Percentiles rank a stretch among this genome's conserved stretches.
Evolutionary conservation across 495 filamentous ascomycete genomes (phyloP).

Genomic region (Cetradonia linearis): DNA sequence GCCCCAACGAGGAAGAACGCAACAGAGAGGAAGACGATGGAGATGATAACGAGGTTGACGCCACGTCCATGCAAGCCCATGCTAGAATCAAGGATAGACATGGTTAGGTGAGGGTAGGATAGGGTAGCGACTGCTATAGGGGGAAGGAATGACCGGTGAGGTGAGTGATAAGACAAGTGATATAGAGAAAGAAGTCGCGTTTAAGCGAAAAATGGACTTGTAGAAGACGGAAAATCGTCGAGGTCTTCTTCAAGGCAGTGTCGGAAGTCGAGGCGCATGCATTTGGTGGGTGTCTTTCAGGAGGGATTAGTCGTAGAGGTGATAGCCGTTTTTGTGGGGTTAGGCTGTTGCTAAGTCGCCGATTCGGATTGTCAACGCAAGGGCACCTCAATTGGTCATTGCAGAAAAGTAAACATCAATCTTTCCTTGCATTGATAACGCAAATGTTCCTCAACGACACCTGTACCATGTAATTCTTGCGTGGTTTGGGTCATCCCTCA

Average conservation of each 20-base stretch:
- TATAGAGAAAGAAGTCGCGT: neutral
- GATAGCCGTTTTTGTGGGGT: neutral
- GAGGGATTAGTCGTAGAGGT: neutral
- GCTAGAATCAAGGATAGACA: constrained; percentile 8
- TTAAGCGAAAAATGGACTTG: neutral
- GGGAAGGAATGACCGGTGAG: neutral
- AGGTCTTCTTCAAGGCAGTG: neutral
- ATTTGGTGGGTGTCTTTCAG: neutral
- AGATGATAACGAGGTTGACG: constrained; percentile 15
- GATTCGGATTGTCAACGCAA: neutral
- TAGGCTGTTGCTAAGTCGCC: neutral
- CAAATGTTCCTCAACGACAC: neutral
- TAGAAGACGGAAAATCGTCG: neutral
- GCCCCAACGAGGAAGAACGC: constrained; percentile 14
- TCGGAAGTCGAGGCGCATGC: neutral
- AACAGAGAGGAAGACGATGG: constrained; percentile 15
- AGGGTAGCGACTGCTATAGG: neutral
- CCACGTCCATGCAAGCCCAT: constrained; percentile 21
- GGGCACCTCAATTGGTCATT: neutral
- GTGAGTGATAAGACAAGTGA: neutral
- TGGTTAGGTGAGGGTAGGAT: neutral
- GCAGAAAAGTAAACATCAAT: neutral
- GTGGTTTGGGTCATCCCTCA: neutral
- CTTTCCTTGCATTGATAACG: neutral
- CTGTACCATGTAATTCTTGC: neutral